Evolutionary conservation across 805 yeast species (phyloP), one percentile per base, ranked within the genome.

Genomic region (Candida boleticola): DNA sequence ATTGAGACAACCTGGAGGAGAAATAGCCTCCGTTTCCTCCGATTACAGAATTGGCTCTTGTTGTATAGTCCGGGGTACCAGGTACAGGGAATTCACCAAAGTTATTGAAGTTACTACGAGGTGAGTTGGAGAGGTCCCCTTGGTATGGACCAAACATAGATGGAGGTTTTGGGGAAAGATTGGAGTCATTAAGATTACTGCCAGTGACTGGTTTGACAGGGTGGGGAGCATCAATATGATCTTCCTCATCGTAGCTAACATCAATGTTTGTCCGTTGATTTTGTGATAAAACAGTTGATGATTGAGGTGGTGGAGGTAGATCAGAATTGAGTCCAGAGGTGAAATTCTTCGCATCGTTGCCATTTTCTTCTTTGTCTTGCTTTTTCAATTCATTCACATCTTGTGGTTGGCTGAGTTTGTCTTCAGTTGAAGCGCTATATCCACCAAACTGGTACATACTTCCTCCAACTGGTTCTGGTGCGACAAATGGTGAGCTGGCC

Each of bases 61-160:
- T 68, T n/a, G 74, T 66, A 38, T 54, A 53, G 19, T 70, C 76
- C 1, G 76, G 76, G 0, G 73, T 64, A 1, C 73, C 72, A 3
- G 76, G 76, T 20, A 69, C 68, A 3, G 76, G 70, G 50, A 68
- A 70, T 39, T 66, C 74, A 27, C 61, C 66, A 36, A 66, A 63
- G 14, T 59, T 54, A 29, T 16, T 27, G 6, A 19, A 10, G 7
- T 5, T n/a, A n/a, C 5, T 22, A 13, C 37, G n/a, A 19, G 37
- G 27, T 7, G 20, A 20, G 19, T 10, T 42, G 11, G 30, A 39
- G 16, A 35, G 32, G 6, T 29, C 39, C 4, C 40, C 48, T 33
- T 58, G 63, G 44, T 55, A 63, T 3, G 68, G 64, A 37, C 58
- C 52, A 41, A 58, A 58, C 50, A 53, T 51, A 2, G 60, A 54